Evolutionary conservation across 1,284 basidiomycete genomes (phyloP).

Genomic region (Cystobasidium sp.): DNA sequence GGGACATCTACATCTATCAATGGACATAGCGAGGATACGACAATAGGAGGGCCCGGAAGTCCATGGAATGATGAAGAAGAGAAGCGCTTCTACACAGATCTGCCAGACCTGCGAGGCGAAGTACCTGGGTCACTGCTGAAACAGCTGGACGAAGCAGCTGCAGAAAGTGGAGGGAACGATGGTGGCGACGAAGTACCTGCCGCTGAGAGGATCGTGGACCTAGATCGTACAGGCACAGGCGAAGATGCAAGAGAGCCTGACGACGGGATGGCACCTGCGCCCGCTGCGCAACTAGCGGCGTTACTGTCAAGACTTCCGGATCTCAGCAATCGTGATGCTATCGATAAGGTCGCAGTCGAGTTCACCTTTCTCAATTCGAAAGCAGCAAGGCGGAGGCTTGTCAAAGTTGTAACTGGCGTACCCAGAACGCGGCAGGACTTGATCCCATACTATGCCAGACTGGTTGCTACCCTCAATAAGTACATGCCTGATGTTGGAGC

Average conservation of each 20-base stretch:
- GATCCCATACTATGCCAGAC: slow-evolving; percentile 87
- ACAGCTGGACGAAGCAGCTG: slow-evolving; percentile 47
- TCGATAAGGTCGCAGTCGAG: slow-evolving; percentile 93
- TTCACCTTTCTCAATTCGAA: slow-evolving; percentile 97
- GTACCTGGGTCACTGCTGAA: slow-evolving; percentile 87
- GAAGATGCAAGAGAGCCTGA: slow-evolving; percentile 50
- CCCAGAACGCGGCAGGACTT: slow-evolving; percentile 89
- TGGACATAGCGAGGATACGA: slow-evolving; percentile 42
- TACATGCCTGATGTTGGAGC: slow-evolving; percentile 93
- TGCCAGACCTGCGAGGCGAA: slow-evolving; percentile 86
- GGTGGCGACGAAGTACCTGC: not conserved
- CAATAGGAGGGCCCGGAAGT: slow-evolving; percentile 63
- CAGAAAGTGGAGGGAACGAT: slow-evolving; percentile 46
- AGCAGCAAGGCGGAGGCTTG: slow-evolving; percentile 84
- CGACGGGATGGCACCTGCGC: slow-evolving; percentile 67
- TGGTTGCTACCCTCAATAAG: slow-evolving; percentile 82
- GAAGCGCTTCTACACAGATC: slow-evolving; percentile 88
- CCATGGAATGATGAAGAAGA: slow-evolving; percentile 99
- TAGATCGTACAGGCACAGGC: slow-evolving; percentile 55
- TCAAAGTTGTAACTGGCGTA: slow-evolving; percentile 80
- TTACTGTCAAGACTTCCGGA: slow-evolving; percentile 92
- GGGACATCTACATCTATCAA: slow-evolving; percentile 43
- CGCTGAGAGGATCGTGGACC: too few relatives aligned
- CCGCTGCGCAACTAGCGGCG: slow-evolving; percentile 87
- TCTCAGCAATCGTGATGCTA: slow-evolving; percentile 85